A percentile compares a stretch with the other conserved stretches of the same genome.
phyloP scores from a whole-genome alignment of 257 asterid genomes.

The Cinchona pubescens region DNA sequence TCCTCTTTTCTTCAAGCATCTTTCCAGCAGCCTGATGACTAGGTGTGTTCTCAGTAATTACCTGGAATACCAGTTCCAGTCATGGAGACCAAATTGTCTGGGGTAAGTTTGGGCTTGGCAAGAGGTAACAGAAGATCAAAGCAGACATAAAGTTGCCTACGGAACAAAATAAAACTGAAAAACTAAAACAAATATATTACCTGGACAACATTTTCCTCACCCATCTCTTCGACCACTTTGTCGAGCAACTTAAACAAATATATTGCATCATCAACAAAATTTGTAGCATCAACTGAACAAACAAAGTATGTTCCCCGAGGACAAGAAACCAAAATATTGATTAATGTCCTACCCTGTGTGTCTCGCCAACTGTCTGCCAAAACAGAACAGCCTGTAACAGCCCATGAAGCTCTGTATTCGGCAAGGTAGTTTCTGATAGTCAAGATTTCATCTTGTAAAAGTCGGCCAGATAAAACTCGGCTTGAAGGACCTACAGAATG shows the following conservation, averaged over 20 bases:
- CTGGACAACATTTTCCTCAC: constrained; percentile 91
- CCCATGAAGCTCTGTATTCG: constrained; percentile 87
- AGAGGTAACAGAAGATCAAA: constrained; percentile 6
- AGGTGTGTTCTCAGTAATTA: constrained; percentile 69
- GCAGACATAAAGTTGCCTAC: constrained; percentile 4
- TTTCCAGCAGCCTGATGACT: constrained; percentile 88
- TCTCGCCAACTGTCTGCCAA: constrained; percentile 86
- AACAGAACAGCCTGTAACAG: constrained; percentile 82
- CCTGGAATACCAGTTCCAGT: constrained; percentile 42
- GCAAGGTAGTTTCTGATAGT: constrained; percentile 59
- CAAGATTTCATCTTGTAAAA: constrained; percentile 64
- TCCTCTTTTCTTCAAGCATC: constrained; percentile 86
- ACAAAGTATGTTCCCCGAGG: constrained; percentile 86
- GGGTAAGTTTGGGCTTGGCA: background rate
- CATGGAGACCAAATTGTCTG: constrained; percentile 7
- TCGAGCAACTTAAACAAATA: constrained; percentile 72
- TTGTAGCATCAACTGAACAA: constrained; percentile 79
- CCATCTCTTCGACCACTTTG: constrained; percentile 87
- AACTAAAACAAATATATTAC: constrained; percentile 34
- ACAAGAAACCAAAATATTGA: constrained; percentile 79
- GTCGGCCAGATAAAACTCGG: constrained; percentile 64
- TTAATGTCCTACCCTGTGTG: constrained; percentile 56
- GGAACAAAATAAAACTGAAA: constrained; percentile 10
- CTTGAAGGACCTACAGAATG: constrained; percentile 65
- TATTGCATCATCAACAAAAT: constrained; percentile 55